These are phyloP conservation scores for Blepharisma stoltei DNA, from an alignment of 73 alveolate species.

Conservation along the genomic window DNA sequence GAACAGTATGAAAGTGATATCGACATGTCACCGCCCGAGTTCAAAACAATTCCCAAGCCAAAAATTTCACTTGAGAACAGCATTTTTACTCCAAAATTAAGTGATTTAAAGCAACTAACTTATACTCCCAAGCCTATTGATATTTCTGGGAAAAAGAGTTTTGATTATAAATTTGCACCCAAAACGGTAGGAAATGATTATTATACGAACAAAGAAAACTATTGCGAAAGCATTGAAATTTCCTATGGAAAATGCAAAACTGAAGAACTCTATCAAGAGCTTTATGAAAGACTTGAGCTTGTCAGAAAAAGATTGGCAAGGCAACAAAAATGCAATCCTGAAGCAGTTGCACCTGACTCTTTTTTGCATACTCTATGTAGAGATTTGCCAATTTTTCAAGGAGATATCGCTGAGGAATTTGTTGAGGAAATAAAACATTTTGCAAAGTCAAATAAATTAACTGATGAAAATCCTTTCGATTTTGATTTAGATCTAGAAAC, in stretches of 20 bases:
- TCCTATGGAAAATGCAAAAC: conserved; percentile 6
- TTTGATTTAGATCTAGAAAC: too few species aligned
- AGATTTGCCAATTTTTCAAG: neutral
- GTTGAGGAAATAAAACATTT: too few species aligned
- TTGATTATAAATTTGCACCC: neutral
- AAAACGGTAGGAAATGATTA: neutral
- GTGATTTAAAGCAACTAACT: too few species aligned
- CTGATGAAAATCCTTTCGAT: too few species aligned
- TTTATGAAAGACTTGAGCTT: neutral
- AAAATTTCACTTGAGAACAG: too few species aligned
- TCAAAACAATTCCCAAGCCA: too few species aligned
- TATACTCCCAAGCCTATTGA: too few species aligned
- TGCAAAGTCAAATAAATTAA: too few species aligned
- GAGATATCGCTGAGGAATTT: too few species aligned
- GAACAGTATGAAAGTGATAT: neutral
- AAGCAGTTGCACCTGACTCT: neutral
- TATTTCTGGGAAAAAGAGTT: neutral
- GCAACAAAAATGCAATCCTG: neutral
- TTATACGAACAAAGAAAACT: neutral
- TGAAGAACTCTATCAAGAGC: neutral
- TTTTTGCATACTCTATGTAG: neutral
- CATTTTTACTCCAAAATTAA: too few species aligned
- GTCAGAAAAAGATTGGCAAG: conserved; percentile 10
- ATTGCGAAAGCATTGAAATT: neutral
- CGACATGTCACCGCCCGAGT: neutral